Evolutionary conservation across 805 yeast species (phyloP).

Genomic region (Maudiozyma serrabonitensis): DNA sequence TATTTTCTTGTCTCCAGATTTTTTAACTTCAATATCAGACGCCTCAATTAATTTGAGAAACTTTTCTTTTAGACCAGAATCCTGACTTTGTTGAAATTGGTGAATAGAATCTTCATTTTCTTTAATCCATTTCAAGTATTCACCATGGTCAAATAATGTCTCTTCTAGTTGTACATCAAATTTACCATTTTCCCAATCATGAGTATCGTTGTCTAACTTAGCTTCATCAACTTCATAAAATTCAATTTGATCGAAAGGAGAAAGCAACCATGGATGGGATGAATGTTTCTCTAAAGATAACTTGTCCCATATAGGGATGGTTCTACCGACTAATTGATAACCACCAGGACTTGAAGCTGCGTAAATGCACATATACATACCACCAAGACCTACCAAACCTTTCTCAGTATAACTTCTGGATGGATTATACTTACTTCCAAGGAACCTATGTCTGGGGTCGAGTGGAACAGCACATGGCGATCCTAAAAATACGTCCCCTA

Average conservation of each 20-base stretch:
- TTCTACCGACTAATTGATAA: slow-evolving; percentile 90
- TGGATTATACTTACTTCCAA: slow-evolving; percentile 93
- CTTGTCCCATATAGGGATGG: slow-evolving; percentile 97
- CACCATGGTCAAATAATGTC: slow-evolving; percentile 70
- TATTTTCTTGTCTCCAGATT: slow-evolving; percentile 38
- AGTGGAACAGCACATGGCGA: slow-evolving; percentile 98
- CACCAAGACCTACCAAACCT: slow-evolving; percentile 97
- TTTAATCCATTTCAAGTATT: slow-evolving; percentile 70
- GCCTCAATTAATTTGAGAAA: slow-evolving; percentile 75
- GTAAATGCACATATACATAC: slow-evolving; percentile 97
- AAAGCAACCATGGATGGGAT: slow-evolving; percentile 77
- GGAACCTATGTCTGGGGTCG: slow-evolving; percentile 88
- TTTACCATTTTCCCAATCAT: slow-evolving; percentile 70
- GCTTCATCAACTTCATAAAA: slow-evolving; percentile 86
- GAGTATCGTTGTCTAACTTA: slow-evolving; percentile 62
- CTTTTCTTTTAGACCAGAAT: slow-evolving; percentile 76
- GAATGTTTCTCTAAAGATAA: slow-evolving; percentile 63
- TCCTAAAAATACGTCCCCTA: slow-evolving; percentile 95
- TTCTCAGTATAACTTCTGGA: slow-evolving; percentile 93
- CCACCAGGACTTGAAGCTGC: slow-evolving; percentile 99
- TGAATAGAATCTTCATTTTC: slow-evolving; percentile 65
- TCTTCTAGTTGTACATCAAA: slow-evolving; percentile 68
- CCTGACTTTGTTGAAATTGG: slow-evolving; percentile 54
- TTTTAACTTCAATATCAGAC: slow-evolving; percentile 63
- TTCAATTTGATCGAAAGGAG: slow-evolving; percentile 90